These are phyloP conservation scores for Talaromyces pinophilus DNA, from an alignment of 2,329 filamentous ascomycete species.

Conservation along the genomic window DNA sequence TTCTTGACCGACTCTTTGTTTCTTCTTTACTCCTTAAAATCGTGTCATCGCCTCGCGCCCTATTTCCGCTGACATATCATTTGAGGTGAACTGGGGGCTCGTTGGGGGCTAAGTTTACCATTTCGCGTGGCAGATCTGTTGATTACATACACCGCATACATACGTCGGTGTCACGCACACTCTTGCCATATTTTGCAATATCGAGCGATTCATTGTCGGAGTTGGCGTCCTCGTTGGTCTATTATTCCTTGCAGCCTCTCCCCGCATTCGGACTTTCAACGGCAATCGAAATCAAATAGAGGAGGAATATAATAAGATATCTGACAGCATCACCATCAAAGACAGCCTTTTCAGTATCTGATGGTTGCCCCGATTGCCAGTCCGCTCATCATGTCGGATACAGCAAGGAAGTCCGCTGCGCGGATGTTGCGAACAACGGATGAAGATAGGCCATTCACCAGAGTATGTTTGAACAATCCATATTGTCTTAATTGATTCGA, in stretches of 20 bases:
- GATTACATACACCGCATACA: background rate
- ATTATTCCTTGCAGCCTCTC: background rate
- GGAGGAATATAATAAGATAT: background rate
- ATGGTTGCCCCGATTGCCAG: slow-evolving; percentile 6
- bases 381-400: slow-evolving; percentile 42
- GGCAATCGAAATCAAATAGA: background rate
- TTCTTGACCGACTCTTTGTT: background rate
- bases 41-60: background rate
- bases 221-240: background rate
- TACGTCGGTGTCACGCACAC: background rate
- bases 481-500: background rate
- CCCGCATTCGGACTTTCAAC: background rate
- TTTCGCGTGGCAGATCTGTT: background rate
- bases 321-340: background rate
- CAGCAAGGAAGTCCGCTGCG: slow-evolving; percentile 98
- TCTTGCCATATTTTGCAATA: background rate
- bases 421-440: slow-evolving; percentile 96
- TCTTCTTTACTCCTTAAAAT: background rate
- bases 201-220: background rate
- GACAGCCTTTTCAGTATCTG: background rate
- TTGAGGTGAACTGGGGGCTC: background rate
- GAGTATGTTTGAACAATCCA: slow-evolving; percentile 58
- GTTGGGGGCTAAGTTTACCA: background rate
- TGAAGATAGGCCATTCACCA: slow-evolving; percentile 92
- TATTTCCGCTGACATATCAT: background rate